These are phyloP conservation scores for Arthrinium puccinioides DNA, from an alignment of 2,329 filamentous ascomycete species.

Conservation along the genomic window DNA sequence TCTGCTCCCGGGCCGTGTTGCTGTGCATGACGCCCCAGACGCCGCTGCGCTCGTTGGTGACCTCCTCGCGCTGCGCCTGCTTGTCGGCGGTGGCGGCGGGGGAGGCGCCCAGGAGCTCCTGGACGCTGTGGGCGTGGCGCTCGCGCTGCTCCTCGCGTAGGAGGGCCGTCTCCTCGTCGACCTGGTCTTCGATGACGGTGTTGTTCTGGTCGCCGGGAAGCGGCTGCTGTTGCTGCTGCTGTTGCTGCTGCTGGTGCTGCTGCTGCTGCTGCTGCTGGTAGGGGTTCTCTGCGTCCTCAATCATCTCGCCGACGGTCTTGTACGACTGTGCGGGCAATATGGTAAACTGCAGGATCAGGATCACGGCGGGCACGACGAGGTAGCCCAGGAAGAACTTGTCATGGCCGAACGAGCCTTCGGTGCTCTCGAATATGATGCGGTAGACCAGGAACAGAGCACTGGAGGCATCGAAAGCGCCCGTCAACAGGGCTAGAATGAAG, in stretches of 20 bases:
- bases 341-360: constrained; percentile 59
- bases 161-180: constrained; percentile 50
- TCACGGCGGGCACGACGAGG: constrained; percentile 60
- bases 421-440: constrained; percentile 60
- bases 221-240: too few relatives aligned
- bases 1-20: constrained; percentile 62
- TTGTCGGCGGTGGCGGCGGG: constrained; percentile 52
- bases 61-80: constrained; percentile 60
- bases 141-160: constrained; percentile 49
- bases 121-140: constrained; percentile 56
- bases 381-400: constrained; percentile 67
- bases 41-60: constrained; percentile 62
- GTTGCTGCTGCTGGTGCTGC: too few relatives aligned
- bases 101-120: constrained; percentile 59
- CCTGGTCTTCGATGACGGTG: constrained; percentile 41
- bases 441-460: constrained; percentile 73
- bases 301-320: constrained; percentile 78
- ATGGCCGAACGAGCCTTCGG: constrained; percentile 47
- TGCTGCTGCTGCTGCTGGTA: constrained; percentile 5
- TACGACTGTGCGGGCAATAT: constrained; percentile 72
- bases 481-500: constrained; percentile 71
- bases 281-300: constrained; percentile 59
- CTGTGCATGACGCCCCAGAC: constrained; percentile 86
- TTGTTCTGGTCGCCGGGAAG: constrained; percentile 22
- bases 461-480: constrained; percentile 77